These are phyloP conservation scores for Ambrosiella xylebori DNA, from an alignment of 2,329 filamentous ascomycete genomes.

Conservation along the genomic window DNA sequence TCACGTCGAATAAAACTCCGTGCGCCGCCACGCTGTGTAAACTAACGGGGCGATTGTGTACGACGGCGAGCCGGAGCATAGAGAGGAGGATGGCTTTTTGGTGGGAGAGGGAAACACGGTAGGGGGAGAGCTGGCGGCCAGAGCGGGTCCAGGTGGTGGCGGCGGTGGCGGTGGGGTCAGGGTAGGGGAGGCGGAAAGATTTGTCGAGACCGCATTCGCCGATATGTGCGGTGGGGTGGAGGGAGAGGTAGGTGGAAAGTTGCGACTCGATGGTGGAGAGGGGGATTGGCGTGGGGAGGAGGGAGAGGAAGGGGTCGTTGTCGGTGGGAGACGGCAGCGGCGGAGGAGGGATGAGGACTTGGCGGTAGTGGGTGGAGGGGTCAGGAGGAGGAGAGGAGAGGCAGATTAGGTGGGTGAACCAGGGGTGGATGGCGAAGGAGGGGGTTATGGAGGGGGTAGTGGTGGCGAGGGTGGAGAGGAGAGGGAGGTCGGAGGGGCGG, in stretches of 20 bases:
- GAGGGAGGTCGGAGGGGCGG: constrained; percentile 54
- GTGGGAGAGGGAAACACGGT: constrained; percentile 50
- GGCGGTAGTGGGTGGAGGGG: constrained; percentile 36
- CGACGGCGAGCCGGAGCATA: constrained; percentile 55
- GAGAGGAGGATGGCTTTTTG: constrained; percentile 48
- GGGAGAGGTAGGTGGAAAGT: constrained; percentile 36
- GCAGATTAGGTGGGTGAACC: constrained; percentile 64
- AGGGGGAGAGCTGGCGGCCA: constrained; percentile 47
- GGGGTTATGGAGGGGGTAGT: constrained; percentile 25
- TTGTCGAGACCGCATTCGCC: constrained; percentile 69
- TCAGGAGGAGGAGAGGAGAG: constrained; percentile 28
- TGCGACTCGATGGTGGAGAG: constrained; percentile 40
- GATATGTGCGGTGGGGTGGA: constrained; percentile 47
- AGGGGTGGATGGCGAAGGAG: constrained; percentile 76
- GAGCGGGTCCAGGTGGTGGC: constrained; percentile 56
- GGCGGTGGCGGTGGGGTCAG: constrained; percentile 3
- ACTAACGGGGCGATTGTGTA: constrained; percentile 46
- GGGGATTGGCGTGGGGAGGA: constrained; percentile 41
- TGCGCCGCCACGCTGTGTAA: constrained; percentile 64
- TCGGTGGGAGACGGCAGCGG: constrained; percentile 31
- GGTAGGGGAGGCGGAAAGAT: constrained; percentile 50
- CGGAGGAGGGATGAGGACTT: constrained; percentile 50
- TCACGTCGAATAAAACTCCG: constrained; percentile 47
- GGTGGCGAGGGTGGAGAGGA: constrained; percentile 41
- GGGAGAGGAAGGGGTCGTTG: constrained; percentile 26